Conservation (phyloP, 2,329 filamentous ascomycete genomes). For the Fusarium sp. region DNA sequence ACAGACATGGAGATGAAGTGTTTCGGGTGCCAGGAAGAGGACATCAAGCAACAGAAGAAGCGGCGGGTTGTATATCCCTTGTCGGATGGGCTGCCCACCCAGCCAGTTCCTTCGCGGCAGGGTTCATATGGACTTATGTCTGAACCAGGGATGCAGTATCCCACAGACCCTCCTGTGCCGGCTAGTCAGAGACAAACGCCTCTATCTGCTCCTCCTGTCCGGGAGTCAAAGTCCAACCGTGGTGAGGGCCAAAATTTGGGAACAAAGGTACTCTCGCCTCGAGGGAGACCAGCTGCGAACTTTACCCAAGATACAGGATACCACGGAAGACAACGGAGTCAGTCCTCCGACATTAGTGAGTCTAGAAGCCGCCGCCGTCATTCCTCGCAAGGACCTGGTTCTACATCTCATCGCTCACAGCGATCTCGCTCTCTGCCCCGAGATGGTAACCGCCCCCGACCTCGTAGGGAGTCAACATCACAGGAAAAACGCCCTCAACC, state of each 20-base stretch:
- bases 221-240: background rate
- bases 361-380: background rate
- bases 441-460: background rate
- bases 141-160: background rate
- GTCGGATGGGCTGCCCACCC: background rate
- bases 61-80: background rate
- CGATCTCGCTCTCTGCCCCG: background rate
- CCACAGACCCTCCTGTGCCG: background rate
- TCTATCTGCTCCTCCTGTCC: background rate
- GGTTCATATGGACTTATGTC: background rate
- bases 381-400: background rate
- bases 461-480: background rate
- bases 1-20: background rate
- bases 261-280: background rate
- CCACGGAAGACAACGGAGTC: background rate
- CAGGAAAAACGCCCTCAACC: background rate
- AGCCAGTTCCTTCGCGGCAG: background rate
- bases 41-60: background rate
- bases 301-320: background rate
- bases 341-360: background rate
- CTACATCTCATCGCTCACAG: background rate
- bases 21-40: background rate
- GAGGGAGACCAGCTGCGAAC: background rate
- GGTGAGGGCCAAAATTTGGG: background rate
- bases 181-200: background rate